A percentile compares a stretch with the other conserved stretches of the same genome.
Evolutionary conservation across 306 rosid genomes (phyloP).

Genomic region (Comarum palustre): DNA sequence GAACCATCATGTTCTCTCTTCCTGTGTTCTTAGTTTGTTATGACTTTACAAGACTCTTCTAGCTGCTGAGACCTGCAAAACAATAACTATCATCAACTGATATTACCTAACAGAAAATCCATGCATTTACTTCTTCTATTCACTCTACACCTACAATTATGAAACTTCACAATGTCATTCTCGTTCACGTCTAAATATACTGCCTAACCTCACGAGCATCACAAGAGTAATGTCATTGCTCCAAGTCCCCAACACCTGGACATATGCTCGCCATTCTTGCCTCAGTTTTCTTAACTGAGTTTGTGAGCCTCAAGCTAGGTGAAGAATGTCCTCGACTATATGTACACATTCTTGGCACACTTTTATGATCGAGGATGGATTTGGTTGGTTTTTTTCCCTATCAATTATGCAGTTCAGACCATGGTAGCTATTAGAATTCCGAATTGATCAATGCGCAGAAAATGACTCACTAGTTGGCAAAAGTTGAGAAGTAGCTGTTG

Average conservation of each 20-base stretch:
- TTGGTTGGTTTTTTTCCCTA: background rate
- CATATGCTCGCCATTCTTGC: background rate
- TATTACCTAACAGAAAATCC: background rate
- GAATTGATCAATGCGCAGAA: background rate
- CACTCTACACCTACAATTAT: background rate
- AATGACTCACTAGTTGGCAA: background rate
- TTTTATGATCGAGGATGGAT: background rate
- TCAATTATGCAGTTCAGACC: background rate
- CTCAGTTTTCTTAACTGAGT: background rate
- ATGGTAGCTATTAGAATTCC: background rate
- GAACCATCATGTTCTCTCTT: background rate
- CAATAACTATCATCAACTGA: background rate
- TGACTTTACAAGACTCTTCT: background rate
- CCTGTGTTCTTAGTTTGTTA: background rate
- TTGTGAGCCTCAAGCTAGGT: background rate
- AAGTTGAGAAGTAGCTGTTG: background rate
- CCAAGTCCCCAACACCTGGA: background rate
- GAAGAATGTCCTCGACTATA: background rate
- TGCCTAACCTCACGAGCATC: background rate
- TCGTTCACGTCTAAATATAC: background rate
- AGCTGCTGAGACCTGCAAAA: background rate
- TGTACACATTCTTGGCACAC: background rate
- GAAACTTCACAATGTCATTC: background rate
- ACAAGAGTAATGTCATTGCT: background rate
- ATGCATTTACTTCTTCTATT: conserved; percentile 2